Percentiles rank a stretch among this genome's conserved stretches.
These are phyloP conservation scores for Galerina sulciceps DNA, from an alignment of 768 basidiomycete species.

Conservation along the genomic window DNA sequence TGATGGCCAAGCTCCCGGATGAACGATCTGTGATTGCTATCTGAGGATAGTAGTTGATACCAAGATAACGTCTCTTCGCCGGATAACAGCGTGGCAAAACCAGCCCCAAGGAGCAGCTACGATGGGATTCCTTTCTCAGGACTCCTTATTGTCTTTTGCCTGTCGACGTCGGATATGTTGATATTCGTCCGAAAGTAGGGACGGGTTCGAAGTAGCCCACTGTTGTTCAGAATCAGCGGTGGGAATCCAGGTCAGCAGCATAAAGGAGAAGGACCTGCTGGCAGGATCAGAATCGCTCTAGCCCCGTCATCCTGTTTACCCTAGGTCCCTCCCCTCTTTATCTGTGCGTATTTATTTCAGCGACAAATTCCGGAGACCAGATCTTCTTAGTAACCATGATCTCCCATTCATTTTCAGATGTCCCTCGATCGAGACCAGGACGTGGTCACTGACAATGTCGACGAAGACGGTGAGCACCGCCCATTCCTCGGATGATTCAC, in stretches of 20 bases:
- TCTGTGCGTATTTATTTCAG: constrained; percentile 27
- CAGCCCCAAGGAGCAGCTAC: constrained; percentile 22
- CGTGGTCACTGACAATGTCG: constrained; percentile 30
- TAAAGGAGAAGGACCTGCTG: constrained; percentile 35
- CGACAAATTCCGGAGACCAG: constrained; percentile 20
- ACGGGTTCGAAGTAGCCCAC: constrained; percentile 31
- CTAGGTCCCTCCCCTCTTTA: constrained; percentile 17
- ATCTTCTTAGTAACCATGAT: constrained; percentile 20
- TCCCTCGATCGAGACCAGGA: constrained; percentile 35
- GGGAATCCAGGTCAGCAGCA: constrained; percentile 38
- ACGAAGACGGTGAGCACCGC: constrained; percentile 31
- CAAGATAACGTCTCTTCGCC: constrained; percentile 18
- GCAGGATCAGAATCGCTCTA: constrained; percentile 29
- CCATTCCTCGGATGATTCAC: constrained; percentile 23
- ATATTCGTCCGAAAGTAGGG: constrained; percentile 36
- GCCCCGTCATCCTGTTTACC: constrained; percentile 27
- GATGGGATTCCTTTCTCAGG: constrained; percentile 31
- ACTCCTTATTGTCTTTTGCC: constrained; percentile 36
- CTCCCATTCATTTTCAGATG: constrained; percentile 31
- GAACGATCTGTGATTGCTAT: constrained; percentile 16
- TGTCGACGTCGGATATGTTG: constrained; percentile 39
- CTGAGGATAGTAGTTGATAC: constrained; percentile 15
- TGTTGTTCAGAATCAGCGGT: constrained; percentile 28
- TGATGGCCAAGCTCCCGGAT: constrained; percentile 18
- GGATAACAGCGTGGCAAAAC: constrained; percentile 25